phyloP scores from a whole-genome alignment of 768 basidiomycete genomes.

The Candolleomyces eurysporus region DNA sequence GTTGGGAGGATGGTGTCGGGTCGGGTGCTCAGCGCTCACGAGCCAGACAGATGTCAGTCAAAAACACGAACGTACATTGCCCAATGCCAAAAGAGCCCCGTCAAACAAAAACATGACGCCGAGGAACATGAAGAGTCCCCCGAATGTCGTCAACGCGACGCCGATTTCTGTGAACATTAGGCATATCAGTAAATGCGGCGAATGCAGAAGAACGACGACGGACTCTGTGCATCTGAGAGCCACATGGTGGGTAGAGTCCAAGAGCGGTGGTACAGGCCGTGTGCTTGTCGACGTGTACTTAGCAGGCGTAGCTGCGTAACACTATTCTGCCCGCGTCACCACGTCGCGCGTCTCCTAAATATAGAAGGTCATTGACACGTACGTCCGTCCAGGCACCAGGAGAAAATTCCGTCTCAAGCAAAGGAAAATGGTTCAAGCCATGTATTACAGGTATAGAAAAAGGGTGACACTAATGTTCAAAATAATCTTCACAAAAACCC shows the following conservation, averaged over 20 bases:
- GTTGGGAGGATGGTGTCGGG: constrained; percentile 9
- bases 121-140: constrained; percentile 92
- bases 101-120: constrained; percentile 97
- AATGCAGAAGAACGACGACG: constrained; percentile 16
- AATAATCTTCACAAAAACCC: too few relatives aligned
- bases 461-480: too few relatives aligned
- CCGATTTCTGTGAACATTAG: constrained; percentile 70
- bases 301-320: background rate
- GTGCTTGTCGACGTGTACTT: too few relatives aligned
- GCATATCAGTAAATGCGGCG: constrained; percentile 3
- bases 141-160: constrained; percentile 94
- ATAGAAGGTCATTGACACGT: constrained; percentile 9
- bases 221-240: constrained; percentile 67
- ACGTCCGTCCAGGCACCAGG: background rate
- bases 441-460: background rate
- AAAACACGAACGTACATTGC: constrained; percentile 63
- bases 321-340: background rate
- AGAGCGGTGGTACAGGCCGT: background rate
- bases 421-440: too few relatives aligned
- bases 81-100: constrained; percentile 92
- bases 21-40: background rate
- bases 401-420: background rate
- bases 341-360: constrained; percentile 7
- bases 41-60: background rate
- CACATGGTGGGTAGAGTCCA: constrained; percentile 42